Percentiles rank a stretch among this genome's conserved stretches.
Conservation (phyloP, 2,329 filamentous ascomycete genomes). For the Catunica adiposa region DNA sequence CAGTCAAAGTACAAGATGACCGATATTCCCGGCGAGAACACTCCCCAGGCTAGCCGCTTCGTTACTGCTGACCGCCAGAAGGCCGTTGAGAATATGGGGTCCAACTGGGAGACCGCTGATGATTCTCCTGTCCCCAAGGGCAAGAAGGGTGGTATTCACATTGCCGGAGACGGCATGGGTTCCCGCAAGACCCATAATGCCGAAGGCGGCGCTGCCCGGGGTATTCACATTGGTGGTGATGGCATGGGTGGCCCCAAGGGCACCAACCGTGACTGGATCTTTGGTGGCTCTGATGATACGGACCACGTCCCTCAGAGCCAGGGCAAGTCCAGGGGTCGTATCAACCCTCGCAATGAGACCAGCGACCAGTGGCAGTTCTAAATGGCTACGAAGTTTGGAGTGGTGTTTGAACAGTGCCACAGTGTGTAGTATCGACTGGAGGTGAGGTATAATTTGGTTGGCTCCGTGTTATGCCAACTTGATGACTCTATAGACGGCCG, state of each 20-base stretch:
- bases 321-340: conserved; percentile 16
- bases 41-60: conserved; percentile 25
- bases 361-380: conserved; percentile 33
- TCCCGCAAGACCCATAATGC: conserved; percentile 24
- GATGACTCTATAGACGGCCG: conserved; percentile 6
- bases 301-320: conserved; percentile 19
- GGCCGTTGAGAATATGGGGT: conserved; percentile 56
- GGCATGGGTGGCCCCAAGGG: conserved; percentile 50
- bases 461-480: background rate
- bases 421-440: background rate
- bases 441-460: background rate
- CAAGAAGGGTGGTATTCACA: conserved; percentile 18
- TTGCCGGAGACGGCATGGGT: conserved; percentile 43
- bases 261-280: conserved; percentile 39
- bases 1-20: conserved; percentile 60
- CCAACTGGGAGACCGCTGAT: conserved; percentile 42
- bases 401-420: background rate
- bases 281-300: conserved; percentile 34
- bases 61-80: conserved; percentile 46
- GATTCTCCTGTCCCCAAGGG: conserved; percentile 27
- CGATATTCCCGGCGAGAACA: conserved; percentile 43
- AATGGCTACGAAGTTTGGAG: no score
- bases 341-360: conserved; percentile 25
- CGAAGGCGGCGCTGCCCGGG: conserved; percentile 18
- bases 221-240: conserved; percentile 38